Base-by-base conservation (phyloP, 192 early-diverging fungal species). In the Allomyces macrogynus region DNA sequence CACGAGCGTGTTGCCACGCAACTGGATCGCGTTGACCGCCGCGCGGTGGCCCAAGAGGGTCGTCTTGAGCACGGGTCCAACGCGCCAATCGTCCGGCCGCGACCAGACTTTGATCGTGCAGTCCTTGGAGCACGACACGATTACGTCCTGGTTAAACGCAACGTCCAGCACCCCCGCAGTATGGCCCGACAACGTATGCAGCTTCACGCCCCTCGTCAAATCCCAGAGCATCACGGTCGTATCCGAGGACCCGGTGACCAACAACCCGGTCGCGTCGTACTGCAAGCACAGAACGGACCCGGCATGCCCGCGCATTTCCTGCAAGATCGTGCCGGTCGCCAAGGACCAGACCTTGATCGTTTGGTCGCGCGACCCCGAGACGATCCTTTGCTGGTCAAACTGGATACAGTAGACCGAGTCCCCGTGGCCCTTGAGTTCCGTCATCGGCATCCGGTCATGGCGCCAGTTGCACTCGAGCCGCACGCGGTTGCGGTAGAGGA, bases 41-140 rank as follows among this genome's bases (percentile, higher is more conserved):
- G 91, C 92, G 12, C 80, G 78, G 68, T 97, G 95, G 22, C 91
- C 92, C 20, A 73, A 62, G 64, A 97, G 67, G 1, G 80, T 87
- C 20, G 14, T 84, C 76, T 60, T 72, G 68, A 7, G 85, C 61
- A 23, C 18, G 18, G 61, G n/a, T 0, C 24, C 24, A 4, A 23
- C 22, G 18, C 23, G 61, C 18, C 61, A 23, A 24, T 62, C 23
- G 61, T 0, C 9, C 16, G 14, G 14, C n/a, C 82, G 73, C 68
- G 82, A 76, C 92, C 95, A 99, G 18, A 95, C 78, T 67, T 86
- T 86, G 60, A 98, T 86, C 0, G 90, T 87, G 43, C 84, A 85
- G 72, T 98, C 95, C 75, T 95, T 92, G 61, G 91, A 93, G 71
- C 92, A 94, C 10, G 84, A 87, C 18, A 94, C 86, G 14, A 93